Conservation (phyloP, 768 basidiomycete species). For the Suillus tomentosus region DNA sequence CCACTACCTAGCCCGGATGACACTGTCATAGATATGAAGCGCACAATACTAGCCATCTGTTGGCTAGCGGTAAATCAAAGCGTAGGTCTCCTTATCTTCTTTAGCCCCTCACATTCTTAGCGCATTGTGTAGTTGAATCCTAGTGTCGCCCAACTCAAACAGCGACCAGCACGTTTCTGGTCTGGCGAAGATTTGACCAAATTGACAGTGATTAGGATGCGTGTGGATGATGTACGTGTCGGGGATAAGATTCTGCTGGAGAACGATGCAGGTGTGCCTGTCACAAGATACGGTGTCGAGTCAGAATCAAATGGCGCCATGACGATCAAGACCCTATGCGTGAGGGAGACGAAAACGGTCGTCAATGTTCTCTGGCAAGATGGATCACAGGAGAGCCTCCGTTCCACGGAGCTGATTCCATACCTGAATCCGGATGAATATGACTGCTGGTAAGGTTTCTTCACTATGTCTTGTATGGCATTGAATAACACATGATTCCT, state of each 20-base stretch:
- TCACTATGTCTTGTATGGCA: slow-evolving; percentile 1
- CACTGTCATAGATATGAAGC: slow-evolving; percentile 71
- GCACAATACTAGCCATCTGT: slow-evolving; percentile 75
- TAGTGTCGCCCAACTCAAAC: slow-evolving; percentile 52
- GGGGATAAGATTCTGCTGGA: slow-evolving; percentile 73
- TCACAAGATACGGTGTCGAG: slow-evolving; percentile 62
- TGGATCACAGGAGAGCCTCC: slow-evolving; percentile 63
- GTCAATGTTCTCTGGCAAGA: slow-evolving; percentile 88
- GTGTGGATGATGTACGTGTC: slow-evolving; percentile 68
- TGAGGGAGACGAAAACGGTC: slow-evolving; percentile 70
- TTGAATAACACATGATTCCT: slow-evolving; percentile 15
- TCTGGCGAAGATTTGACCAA: slow-evolving; percentile 60
- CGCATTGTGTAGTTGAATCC: slow-evolving; percentile 43
- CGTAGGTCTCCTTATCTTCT: slow-evolving; percentile 42
- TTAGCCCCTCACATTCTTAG: slow-evolving; percentile 38
- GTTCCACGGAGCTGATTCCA: slow-evolving; percentile 70
- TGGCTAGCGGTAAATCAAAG: slow-evolving; percentile 91
- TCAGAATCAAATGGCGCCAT: slow-evolving; percentile 47
- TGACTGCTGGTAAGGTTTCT: slow-evolving; percentile 73
- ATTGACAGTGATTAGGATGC: slow-evolving; percentile 62
- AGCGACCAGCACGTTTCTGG: slow-evolving; percentile 80
- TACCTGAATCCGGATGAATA: slow-evolving; percentile 90
- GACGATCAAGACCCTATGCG: slow-evolving; percentile 57
- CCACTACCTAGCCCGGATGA: slow-evolving; percentile 49
- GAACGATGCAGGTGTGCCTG: slow-evolving; percentile 45